Percentiles rank a stretch among this genome's conserved stretches.
phyloP scores from a whole-genome alignment of 805 yeast species.

The Komagataella pseudopastoris region DNA sequence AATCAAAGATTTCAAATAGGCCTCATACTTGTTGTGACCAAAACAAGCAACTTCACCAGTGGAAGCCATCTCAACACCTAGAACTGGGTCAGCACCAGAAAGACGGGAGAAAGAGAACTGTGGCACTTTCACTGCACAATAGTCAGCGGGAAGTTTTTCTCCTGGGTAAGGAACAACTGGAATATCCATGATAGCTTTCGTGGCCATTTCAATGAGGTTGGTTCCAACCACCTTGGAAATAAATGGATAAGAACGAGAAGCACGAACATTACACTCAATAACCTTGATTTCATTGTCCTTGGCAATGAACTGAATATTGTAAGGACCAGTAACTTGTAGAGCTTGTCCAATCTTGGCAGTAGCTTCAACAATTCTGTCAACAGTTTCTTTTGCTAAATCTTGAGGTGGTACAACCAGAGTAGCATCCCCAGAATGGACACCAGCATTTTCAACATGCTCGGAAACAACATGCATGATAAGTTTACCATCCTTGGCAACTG shows the following conservation, averaged over 20 bases:
- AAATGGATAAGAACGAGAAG: slow-evolving; percentile 98
- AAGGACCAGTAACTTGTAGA: slow-evolving; percentile 93
- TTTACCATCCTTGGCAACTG: slow-evolving; percentile 91
- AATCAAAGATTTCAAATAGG: slow-evolving; percentile 85
- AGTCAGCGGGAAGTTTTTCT: slow-evolving; percentile 79
- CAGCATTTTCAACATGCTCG: slow-evolving; percentile 98
- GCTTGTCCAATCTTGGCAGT: slow-evolving; percentile 95
- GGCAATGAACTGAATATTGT: slow-evolving; percentile 93
- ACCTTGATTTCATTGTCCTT: slow-evolving; percentile 94
- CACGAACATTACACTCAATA: slow-evolving; percentile 96
- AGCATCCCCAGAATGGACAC: slow-evolving; percentile 99
- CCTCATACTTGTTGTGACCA: slow-evolving; percentile 94
- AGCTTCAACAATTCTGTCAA: slow-evolving; percentile 81
- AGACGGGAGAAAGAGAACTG: slow-evolving; percentile 95
- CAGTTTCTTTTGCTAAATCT: slow-evolving; percentile 85
- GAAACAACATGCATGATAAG: slow-evolving; percentile 95
- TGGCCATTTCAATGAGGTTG: slow-evolving; percentile 93
- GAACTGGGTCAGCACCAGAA: slow-evolving; percentile 95
- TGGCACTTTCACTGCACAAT: slow-evolving; percentile 93
- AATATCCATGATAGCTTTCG: slow-evolving; percentile 83
- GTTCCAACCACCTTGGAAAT: slow-evolving; percentile 95
- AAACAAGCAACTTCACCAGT: slow-evolving; percentile 98
- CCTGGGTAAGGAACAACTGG: slow-evolving; percentile 87
- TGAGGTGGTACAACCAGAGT: slow-evolving; percentile 95
- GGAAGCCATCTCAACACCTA: slow-evolving; percentile 98